Evolutionary conservation across 139 green algal species (phyloP).

Genomic region (Chlamydomonas schloesseri): DNA sequence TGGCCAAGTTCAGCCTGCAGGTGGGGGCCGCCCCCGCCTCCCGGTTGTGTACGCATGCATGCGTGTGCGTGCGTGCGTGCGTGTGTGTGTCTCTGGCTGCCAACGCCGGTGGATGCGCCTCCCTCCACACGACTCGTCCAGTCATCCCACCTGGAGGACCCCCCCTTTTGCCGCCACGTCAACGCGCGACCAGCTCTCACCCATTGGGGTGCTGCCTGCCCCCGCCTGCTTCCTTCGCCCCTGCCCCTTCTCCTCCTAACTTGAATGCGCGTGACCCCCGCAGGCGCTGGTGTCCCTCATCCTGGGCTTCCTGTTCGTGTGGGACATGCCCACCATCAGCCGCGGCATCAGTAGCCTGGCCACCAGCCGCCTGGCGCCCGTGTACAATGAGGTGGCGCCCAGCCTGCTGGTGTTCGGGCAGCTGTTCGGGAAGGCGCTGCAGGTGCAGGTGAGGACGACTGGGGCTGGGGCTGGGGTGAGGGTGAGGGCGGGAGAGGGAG

Average conservation of each 20-base stretch:
- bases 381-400: constrained; percentile 94
- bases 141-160: too few species aligned
- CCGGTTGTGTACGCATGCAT: too few species aligned
- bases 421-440: constrained; percentile 92
- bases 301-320: constrained; percentile 94
- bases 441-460: constrained; percentile 79
- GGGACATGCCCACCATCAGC: constrained; percentile 89
- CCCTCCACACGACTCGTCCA: too few species aligned
- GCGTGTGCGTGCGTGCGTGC: too few species aligned
- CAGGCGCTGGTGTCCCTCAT: constrained; percentile 91
- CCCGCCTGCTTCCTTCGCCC: not conserved
- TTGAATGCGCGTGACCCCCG: too few species aligned
- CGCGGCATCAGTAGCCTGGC: constrained; percentile 72
- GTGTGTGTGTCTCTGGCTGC: too few species aligned
- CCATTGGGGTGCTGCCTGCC: too few species aligned
- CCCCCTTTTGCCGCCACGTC: too few species aligned
- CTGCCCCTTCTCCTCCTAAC: not conserved
- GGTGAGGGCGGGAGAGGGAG: not conserved
- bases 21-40: constrained; percentile 60
- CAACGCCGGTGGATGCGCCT: too few species aligned
- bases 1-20: constrained; percentile 88
- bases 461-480: not conserved
- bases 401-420: constrained; percentile 83
- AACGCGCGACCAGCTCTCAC: too few species aligned
- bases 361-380: constrained; percentile 72